phyloP scores from a whole-genome alignment of 164 flowering plant species.

The Liquidambar formosana region DNA sequence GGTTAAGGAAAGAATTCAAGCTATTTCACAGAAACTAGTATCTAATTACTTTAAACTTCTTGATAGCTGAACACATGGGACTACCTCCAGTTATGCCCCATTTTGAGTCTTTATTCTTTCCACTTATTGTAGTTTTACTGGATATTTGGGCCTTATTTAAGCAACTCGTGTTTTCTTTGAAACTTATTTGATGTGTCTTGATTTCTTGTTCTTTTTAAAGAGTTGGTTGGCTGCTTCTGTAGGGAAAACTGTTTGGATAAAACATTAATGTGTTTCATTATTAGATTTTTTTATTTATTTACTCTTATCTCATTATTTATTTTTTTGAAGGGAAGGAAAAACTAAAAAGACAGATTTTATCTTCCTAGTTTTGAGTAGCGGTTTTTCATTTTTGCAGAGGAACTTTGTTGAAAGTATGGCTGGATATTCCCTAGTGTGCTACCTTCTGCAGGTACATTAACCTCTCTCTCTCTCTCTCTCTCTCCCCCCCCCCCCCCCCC shows the following conservation, averaged over 20 bases:
- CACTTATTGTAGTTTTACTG: too few species aligned
- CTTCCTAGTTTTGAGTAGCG: conserved; percentile 2
- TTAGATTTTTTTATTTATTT: neutral
- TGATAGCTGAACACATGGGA: too few species aligned
- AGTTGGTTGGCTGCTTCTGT: neutral
- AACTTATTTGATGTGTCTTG: too few species aligned
- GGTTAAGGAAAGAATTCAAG: too few species aligned
- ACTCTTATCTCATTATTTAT: neutral
- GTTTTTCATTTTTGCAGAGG: conserved; percentile 64
- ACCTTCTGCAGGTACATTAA: conserved; percentile 77
- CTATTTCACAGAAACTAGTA: too few species aligned
- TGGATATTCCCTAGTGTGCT: conserved; percentile 95
- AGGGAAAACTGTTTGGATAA: neutral
- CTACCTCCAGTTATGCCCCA: too few species aligned
- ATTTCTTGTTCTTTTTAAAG: too few species aligned
- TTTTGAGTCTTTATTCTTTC: too few species aligned
- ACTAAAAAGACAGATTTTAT: neutral
- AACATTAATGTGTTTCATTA: neutral
- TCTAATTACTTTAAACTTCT: too few species aligned
- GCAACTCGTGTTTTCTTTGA: too few species aligned
- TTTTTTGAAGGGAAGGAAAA: neutral
- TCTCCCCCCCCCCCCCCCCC: neutral
- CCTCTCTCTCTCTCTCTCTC: conserved; percentile 4
- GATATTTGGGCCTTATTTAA: too few species aligned
- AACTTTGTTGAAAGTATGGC: conserved; percentile 99